Conservation (phyloP, 768 basidiomycete genomes). For the Chlorophyllum brunneum region DNA sequence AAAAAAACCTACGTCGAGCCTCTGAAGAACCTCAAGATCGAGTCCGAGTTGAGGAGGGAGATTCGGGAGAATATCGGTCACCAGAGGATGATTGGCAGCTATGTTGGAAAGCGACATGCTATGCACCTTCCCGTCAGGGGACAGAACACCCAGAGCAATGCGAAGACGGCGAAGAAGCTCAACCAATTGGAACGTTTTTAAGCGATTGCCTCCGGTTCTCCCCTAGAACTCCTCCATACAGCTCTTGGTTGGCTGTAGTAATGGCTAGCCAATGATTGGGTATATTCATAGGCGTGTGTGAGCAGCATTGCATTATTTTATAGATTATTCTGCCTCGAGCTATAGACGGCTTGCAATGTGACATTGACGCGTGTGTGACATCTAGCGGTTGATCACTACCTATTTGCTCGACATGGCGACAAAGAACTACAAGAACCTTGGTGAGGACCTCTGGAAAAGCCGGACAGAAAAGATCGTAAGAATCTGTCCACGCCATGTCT, state of each 20-base stretch:
- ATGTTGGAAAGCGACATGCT: constrained; percentile 89
- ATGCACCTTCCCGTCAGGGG: constrained; percentile 93
- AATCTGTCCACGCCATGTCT: background rate
- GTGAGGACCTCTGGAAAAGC: constrained; percentile 95
- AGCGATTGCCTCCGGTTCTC: background rate
- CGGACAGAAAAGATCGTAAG: constrained; percentile 93
- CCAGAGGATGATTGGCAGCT: constrained; percentile 90
- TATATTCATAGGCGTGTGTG: too few species aligned
- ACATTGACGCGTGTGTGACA: constrained; percentile 2
- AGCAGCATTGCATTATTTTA: too few species aligned
- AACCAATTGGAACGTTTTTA: constrained; percentile 73
- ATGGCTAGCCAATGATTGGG: too few species aligned
- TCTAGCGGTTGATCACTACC: background rate
- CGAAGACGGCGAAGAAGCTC: constrained; percentile 85
- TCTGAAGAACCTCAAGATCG: constrained; percentile 75
- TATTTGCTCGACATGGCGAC: constrained; percentile 49
- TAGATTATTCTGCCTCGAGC: too few species aligned
- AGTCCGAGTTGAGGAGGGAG: constrained; percentile 79
- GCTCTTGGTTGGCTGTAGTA: too few species aligned
- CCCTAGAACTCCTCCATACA: background rate
- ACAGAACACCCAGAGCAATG: constrained; percentile 89
- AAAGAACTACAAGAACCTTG: constrained; percentile 83
- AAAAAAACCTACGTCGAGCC: constrained; percentile 43
- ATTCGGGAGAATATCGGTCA: constrained; percentile 91
- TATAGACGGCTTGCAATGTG: too few species aligned